phyloP scores from a whole-genome alignment of 441 rosid genomes.

The Populus trichocarpa region DNA sequence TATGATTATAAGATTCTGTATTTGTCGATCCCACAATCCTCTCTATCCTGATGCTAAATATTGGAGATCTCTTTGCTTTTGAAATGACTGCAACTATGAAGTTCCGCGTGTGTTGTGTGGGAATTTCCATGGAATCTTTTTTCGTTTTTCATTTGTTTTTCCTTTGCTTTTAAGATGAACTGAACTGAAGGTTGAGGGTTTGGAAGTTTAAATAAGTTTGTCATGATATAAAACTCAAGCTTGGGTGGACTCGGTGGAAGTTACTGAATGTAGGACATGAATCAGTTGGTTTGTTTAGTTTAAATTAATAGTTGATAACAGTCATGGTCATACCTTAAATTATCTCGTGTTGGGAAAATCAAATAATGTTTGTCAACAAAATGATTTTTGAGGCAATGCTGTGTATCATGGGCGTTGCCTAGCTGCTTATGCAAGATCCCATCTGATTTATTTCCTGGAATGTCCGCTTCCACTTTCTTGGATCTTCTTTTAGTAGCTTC shows the following conservation, averaged over 20 bases:
- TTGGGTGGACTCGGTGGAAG: background rate
- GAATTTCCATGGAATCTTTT: background rate
- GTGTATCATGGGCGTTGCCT: background rate
- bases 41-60: background rate
- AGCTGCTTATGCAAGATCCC: background rate
- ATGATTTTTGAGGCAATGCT: background rate
- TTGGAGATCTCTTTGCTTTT: background rate
- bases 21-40: background rate
- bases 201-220: background rate
- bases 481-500: background rate
- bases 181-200: background rate
- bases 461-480: background rate
- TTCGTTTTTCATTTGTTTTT: background rate
- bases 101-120: background rate
- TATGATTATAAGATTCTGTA: background rate
- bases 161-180: background rate
- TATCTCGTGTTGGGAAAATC: background rate
- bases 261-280: background rate
- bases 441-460: background rate
- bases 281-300: background rate
- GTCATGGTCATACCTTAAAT: background rate
- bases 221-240: background rate
- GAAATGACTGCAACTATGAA: background rate
- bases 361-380: background rate
- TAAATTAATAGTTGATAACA: background rate